These are phyloP conservation scores for Mallotus nudiflorus DNA, from an alignment of 345 rosid species.

Conservation along the genomic window DNA sequence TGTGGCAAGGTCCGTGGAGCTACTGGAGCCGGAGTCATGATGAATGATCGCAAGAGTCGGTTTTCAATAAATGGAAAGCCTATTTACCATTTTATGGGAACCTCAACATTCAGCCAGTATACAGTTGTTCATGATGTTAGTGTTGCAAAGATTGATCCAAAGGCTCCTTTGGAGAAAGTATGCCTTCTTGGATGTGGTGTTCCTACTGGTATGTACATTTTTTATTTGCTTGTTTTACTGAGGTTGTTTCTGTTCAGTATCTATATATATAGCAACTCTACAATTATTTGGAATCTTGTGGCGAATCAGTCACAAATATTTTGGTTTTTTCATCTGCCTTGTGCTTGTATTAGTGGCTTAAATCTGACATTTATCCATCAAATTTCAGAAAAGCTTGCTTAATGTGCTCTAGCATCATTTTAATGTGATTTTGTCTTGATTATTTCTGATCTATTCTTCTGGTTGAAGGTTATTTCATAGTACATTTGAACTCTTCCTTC, in stretches of 20 bases:
- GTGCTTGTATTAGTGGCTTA: not conserved
- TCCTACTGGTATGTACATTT: constrained; percentile 69
- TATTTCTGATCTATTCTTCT: no score
- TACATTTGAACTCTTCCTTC: not conserved
- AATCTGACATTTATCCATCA: not conserved
- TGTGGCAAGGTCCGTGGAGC: constrained; percentile 92
- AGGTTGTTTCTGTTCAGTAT: no score
- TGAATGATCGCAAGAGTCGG: constrained; percentile 82
- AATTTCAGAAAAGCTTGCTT: not conserved
- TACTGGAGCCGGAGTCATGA: constrained; percentile 95
- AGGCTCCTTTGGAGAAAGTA: constrained; percentile 95
- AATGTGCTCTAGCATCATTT: not conserved
- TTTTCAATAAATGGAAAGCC: constrained; percentile 88
- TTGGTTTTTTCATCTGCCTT: not conserved
- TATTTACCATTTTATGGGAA: constrained; percentile 97
- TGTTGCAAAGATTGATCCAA: constrained; percentile 89
- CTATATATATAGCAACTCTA: no score
- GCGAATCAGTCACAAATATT: not conserved
- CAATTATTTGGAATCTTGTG: not conserved
- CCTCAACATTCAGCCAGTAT: constrained; percentile 96
- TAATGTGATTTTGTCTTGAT: no score
- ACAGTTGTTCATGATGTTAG: constrained; percentile 98
- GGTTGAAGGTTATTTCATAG: not conserved
- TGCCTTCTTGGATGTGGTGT: constrained; percentile 99
- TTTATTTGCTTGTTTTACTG: constrained; percentile 1